phyloP scores from a whole-genome alignment of 306 rosid genomes.

The Comarum palustre region DNA sequence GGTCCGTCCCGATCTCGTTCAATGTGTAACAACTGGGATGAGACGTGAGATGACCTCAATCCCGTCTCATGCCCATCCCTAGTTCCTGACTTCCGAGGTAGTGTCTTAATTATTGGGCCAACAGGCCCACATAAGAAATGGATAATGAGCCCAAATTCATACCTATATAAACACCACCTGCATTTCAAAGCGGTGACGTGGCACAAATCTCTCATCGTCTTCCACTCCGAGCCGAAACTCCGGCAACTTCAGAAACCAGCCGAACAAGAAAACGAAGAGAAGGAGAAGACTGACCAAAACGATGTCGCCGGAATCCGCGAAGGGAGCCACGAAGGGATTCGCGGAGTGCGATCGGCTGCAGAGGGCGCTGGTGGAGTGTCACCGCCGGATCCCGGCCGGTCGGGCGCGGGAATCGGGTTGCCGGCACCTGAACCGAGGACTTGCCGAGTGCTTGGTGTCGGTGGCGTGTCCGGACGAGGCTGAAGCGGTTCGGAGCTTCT shows the following conservation, averaged over 20 bases:
- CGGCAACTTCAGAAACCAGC: background rate
- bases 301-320: background rate
- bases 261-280: background rate
- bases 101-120: too few species aligned
- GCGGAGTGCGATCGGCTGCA: conserved; percentile 45
- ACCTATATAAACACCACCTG: background rate
- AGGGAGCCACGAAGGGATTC: background rate
- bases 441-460: conserved; percentile 36
- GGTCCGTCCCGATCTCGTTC: too few species aligned
- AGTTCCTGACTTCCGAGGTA: too few species aligned
- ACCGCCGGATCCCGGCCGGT: conserved; percentile 27
- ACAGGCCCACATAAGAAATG: too few species aligned
- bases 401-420: conserved; percentile 27
- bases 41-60: too few species aligned
- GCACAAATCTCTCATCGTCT: background rate
- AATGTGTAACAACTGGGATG: too few species aligned
- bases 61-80: too few species aligned
- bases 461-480: conserved; percentile 32
- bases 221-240: background rate
- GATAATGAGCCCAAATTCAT: background rate
- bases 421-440: conserved; percentile 35
- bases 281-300: background rate
- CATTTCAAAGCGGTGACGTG: conserved; percentile 3
- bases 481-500: conserved; percentile 33
- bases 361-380: conserved; percentile 32